phyloP scores from a whole-genome alignment of 768 basidiomycete genomes.

The Rhizopogon sp. region DNA sequence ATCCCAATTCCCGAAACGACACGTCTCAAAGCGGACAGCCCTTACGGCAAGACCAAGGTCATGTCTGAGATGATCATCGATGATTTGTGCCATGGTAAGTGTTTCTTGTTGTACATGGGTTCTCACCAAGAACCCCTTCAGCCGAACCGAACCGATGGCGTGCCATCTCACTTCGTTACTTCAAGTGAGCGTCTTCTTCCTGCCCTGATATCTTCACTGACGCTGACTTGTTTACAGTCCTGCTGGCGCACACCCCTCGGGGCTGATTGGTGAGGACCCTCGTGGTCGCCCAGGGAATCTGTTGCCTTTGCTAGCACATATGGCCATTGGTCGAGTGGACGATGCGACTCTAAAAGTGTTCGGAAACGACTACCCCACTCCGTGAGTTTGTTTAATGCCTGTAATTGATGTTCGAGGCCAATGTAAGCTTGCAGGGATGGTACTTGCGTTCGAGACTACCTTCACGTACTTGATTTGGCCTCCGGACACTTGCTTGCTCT shows the following conservation, averaged over 20 bases:
- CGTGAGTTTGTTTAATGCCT: slow-evolving; percentile 39
- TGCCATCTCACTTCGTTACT: slow-evolving; percentile 88
- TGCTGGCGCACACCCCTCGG: slow-evolving; percentile 97
- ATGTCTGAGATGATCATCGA: slow-evolving; percentile 89
- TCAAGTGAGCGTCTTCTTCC: slow-evolving; percentile 66
- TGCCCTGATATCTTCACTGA: not conserved
- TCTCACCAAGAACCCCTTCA: slow-evolving; percentile 23
- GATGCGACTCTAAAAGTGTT: slow-evolving; percentile 76
- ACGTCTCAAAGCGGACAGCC: slow-evolving; percentile 81
- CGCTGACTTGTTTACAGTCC: slow-evolving; percentile 47
- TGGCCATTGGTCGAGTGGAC: slow-evolving; percentile 85
- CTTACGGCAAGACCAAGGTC: slow-evolving; percentile 95
- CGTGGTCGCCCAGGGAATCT: slow-evolving; percentile 92
- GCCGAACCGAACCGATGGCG: slow-evolving; percentile 71
- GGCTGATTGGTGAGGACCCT: slow-evolving; percentile 95
- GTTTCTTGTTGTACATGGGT: slow-evolving; percentile 4
- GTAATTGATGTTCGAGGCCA: not conserved
- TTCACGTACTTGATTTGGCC: slow-evolving; percentile 94
- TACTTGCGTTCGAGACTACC: slow-evolving; percentile 95
- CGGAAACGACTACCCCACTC: slow-evolving; percentile 95
- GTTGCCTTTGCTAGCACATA: slow-evolving; percentile 88
- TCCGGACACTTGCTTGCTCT: slow-evolving; percentile 89
- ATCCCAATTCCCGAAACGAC: slow-evolving; percentile 95
- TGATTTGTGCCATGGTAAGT: slow-evolving; percentile 77
- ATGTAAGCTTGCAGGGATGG: slow-evolving; percentile 59